Conservation (phyloP, 208 protist genomes). For the Phytomonas sp. region DNA sequence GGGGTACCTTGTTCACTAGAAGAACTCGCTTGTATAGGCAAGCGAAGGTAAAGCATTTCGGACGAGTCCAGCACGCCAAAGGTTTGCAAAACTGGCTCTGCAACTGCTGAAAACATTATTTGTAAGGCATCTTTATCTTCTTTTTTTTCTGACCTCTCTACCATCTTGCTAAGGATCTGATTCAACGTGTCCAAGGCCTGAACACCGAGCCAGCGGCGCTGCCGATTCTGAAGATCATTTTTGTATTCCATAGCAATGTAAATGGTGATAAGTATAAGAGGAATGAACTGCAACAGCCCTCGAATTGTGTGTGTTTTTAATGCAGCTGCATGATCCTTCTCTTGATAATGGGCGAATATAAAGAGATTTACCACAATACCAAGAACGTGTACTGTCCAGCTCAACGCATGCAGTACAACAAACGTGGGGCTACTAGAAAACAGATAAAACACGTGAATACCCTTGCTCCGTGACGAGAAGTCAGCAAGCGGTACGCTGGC, state of each 20-base stretch:
- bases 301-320: constrained; percentile 21
- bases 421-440: constrained; percentile 56
- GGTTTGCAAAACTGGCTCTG: not conserved
- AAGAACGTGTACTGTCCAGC: constrained; percentile 56
- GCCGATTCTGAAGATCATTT: constrained; percentile 3
- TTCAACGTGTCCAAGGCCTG: not conserved
- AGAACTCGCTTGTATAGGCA: not conserved
- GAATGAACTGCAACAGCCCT: constrained; percentile 49
- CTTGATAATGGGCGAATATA: not conserved
- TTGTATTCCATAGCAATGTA: constrained; percentile 41
- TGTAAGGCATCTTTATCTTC: not conserved
- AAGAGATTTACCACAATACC: constrained; percentile 10
- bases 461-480: constrained; percentile 52
- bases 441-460: constrained; percentile 42
- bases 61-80: not conserved
- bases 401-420: constrained; percentile 63
- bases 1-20: not conserved
- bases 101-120: not conserved
- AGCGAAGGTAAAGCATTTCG: not conserved
- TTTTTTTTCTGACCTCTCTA: not conserved
- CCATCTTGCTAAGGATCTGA: not conserved
- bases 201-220: not conserved
- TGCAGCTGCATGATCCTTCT: not conserved
- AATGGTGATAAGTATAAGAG: constrained; percentile 58
- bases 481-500: constrained; percentile 52